Evolutionary conservation across 305 asterid genomes (phyloP), one percentile per base, ranked within the genome.

Genomic region (Euphrasia arctica): DNA sequence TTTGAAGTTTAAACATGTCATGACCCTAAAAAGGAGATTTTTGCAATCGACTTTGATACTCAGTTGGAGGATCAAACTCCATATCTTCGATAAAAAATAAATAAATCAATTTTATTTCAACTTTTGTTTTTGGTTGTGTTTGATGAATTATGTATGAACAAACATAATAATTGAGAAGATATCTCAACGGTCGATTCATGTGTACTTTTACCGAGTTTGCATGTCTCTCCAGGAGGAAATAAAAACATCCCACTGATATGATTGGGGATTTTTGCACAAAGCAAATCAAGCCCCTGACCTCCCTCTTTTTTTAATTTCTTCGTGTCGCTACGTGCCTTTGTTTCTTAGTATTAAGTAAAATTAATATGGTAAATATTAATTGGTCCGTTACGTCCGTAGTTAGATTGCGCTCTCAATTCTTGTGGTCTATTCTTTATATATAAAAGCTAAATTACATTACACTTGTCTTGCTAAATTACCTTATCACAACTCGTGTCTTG

Each of bases 201-300:
- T 5, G 34, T 50, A 74, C 74, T 74, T 72, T 57, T 77, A 67
- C 66, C 60, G 64, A 68, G 76, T 58, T 76, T 47, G 70, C 78
- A 70, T 74, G 81, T 75, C 62, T 72, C 47, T 52, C 15, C 41
- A 60, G 65, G 67, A 69, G 48, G 66, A 54, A 70, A 66, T 49
- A 34, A 61, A 27, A 50, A 55, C 22, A 65, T 48, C 56, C 34
- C 49, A 62, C 5, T 69, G 67, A 31, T 22, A 80, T 78, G 76
- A 81, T 81, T 71, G 58, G 69, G 57, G 74, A 7, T 67, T 42
- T 28, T 41, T 73, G 79, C 71, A 62, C 74, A 57, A 69, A 69
- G 63, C 78, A 25, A 25, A 25, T 25, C 27, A 25, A 25, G 27
- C 27, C 27, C 22, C 27, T 25, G 27, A 25, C 27, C 27, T 25